Percentiles rank a stretch among this genome's conserved stretches.
Evolutionary conservation across 176 grass and related monocot genomes (phyloP).

Genomic region (Zoysia japonica): DNA sequence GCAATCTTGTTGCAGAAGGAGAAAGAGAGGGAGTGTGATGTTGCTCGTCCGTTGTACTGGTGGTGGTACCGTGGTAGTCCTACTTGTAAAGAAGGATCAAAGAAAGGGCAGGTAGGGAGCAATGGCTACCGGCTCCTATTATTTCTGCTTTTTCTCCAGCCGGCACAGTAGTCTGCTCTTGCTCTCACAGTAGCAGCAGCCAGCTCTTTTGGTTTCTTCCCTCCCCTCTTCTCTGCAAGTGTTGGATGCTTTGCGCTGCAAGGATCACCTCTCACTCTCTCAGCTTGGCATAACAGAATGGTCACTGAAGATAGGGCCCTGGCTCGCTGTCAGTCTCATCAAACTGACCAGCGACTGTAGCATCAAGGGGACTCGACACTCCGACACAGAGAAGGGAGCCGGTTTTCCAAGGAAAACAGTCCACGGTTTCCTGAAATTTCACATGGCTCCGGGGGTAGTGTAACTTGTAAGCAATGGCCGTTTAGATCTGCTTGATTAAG

Average conservation of each 20-base stretch:
- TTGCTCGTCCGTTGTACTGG: background rate
- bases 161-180: background rate
- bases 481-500: too few species aligned
- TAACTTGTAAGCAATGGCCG: too few species aligned
- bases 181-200: background rate
- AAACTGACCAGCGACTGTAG: background rate
- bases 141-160: constrained; percentile 35
- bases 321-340: background rate
- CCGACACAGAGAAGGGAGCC: background rate
- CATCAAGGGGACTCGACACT: background rate
- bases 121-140: constrained; percentile 25
- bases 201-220: background rate
- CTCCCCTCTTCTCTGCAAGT: background rate
- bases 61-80: background rate
- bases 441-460: too few species aligned
- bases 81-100: constrained; percentile 4
- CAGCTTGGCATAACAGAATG: background rate
- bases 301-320: background rate
- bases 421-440: too few species aligned
- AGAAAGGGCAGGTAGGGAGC: background rate
- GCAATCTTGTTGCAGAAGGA: background rate
- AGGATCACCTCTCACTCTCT: background rate
- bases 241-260: too few species aligned
- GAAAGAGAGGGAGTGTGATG: too few species aligned
- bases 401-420: background rate